Evolutionary conservation across 2,329 filamentous ascomycete genomes (phyloP).

Genomic region (Neofusicoccum laricinum): DNA sequence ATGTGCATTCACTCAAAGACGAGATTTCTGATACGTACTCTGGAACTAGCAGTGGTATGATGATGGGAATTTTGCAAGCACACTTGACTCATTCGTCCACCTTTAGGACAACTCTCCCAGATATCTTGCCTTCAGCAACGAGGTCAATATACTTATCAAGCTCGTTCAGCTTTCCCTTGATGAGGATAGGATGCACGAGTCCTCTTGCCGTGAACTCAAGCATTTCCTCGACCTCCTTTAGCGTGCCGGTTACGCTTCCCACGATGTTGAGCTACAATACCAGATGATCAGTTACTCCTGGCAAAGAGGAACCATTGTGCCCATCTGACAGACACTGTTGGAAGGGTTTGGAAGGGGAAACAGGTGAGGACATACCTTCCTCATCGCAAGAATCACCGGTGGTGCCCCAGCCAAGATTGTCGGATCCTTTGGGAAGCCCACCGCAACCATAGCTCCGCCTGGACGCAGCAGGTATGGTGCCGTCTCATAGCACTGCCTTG

Average conservation of each 20-base stretch:
- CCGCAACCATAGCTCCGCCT: constrained; percentile 30
- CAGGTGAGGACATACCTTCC: constrained; percentile 21
- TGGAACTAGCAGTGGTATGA: too few species aligned
- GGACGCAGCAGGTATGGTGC: constrained; percentile 27
- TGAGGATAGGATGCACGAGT: constrained; percentile 40
- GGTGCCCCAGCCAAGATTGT: constrained; percentile 28
- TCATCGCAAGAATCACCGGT: constrained; percentile 39
- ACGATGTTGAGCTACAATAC: constrained; percentile 37
- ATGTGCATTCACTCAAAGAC: too few species aligned
- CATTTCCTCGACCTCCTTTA: constrained; percentile 47
- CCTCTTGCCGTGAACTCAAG: constrained; percentile 45
- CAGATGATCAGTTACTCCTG: too few species aligned
- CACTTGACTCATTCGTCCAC: constrained; percentile 21
- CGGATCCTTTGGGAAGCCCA: constrained; percentile 26
- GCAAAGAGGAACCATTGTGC: too few species aligned
- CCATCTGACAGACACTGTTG: too few species aligned
- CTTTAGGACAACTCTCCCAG: constrained; percentile 43
- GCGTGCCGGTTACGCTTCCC: constrained; percentile 41
- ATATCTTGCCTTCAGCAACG: constrained; percentile 39
- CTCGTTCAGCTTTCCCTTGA: constrained; percentile 38
- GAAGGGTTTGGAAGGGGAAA: too few species aligned
- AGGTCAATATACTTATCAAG: constrained; percentile 39
- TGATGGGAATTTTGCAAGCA: too few species aligned
- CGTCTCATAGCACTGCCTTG: constrained; percentile 32
- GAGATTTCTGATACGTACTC: too few species aligned